A percentile compares a stretch with the other conserved stretches of the same genome.
These are phyloP conservation scores for Alternaria consortialis DNA, from an alignment of 2,329 filamentous ascomycete genomes.

Conservation along the genomic window DNA sequence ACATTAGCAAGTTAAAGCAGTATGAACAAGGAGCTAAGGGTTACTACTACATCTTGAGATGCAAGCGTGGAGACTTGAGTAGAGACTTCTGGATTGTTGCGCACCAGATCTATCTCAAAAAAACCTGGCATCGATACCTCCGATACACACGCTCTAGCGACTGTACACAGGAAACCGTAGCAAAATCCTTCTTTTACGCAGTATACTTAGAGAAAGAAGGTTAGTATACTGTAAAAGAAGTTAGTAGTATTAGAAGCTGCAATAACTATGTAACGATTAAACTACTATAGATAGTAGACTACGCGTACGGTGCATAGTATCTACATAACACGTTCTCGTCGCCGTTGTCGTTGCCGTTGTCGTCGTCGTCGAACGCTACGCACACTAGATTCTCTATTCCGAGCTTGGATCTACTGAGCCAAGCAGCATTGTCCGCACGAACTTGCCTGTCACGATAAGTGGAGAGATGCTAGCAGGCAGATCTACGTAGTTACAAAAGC, in stretches of 20 bases:
- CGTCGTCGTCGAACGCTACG: no score
- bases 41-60: conserved; percentile 13
- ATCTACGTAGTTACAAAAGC: no score
- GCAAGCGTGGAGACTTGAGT: neutral
- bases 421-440: no score
- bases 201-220: neutral
- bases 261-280: conserved; percentile 8
- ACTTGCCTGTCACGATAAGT: no score
- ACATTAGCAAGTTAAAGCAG: conserved; percentile 8
- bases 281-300: neutral
- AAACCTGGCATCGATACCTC: neutral
- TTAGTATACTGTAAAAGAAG: conserved; percentile 8
- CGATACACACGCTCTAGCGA: neutral
- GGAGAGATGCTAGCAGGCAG: no score
- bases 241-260: conserved; percentile 3
- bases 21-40: conserved; percentile 9
- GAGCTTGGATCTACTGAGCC: no score
- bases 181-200: conserved; percentile 2
- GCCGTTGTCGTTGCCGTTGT: no score
- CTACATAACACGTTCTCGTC: no score
- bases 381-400: no score
- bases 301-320: no score
- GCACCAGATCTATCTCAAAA: neutral
- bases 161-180: conserved; percentile 2
- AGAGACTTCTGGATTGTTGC: conserved; percentile 12